Conservation (phyloP, 202 grass and related monocot species). For the Eragrostis tef region DNA sequence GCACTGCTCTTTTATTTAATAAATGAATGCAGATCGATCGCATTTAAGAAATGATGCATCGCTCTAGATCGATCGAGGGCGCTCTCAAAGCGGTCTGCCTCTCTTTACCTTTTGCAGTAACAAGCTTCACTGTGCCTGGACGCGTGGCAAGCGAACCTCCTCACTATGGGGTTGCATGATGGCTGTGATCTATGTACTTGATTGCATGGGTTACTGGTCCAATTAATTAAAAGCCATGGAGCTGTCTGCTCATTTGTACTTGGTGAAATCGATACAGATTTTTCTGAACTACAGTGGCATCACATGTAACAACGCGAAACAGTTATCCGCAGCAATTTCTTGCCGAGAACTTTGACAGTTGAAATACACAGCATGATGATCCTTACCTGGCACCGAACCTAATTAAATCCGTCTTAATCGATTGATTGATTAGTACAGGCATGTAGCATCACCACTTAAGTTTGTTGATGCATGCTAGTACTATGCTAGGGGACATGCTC, state of each 20-base stretch:
- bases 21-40: too few species aligned
- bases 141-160: not conserved
- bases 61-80: too few species aligned
- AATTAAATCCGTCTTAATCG: not conserved
- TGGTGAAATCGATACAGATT: too few species aligned
- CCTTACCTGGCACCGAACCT: not conserved
- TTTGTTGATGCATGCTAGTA: not conserved
- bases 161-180: not conserved
- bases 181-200: not conserved
- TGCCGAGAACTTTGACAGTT: too few species aligned
- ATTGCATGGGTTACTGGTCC: not conserved
- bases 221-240: not conserved
- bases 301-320: too few species aligned
- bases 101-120: not conserved
- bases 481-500: constrained; percentile 1
- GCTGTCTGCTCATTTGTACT: too few species aligned
- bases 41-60: too few species aligned
- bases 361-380: not conserved
- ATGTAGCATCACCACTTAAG: too few species aligned
- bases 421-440: not conserved
- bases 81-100: not conserved
- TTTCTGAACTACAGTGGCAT: too few species aligned
- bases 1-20: too few species aligned
- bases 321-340: too few species aligned
- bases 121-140: not conserved